Percentiles rank a stretch among this genome's conserved stretches.
These are phyloP conservation scores for Candida michaelii DNA, from an alignment of 805 yeast genomes.

Conservation along the genomic window DNA sequence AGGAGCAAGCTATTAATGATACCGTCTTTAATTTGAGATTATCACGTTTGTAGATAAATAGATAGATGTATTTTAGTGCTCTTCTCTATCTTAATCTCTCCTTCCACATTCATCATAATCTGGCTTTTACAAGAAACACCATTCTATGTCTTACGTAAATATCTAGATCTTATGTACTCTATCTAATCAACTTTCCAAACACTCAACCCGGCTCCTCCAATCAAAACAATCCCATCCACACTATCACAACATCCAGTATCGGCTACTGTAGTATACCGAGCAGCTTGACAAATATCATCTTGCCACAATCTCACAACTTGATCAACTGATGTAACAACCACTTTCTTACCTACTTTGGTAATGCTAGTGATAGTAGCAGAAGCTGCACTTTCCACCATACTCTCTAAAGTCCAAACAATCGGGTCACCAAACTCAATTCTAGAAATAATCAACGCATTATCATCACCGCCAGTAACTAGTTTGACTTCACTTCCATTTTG, in stretches of 20 bases:
- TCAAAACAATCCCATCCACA: conserved; percentile 36
- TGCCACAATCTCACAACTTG: conserved; percentile 74
- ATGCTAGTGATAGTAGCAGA: conserved; percentile 83
- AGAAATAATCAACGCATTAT: conserved; percentile 58
- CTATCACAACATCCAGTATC: conserved; percentile 79
- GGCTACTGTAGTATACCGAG: conserved; percentile 75
- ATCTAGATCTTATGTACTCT: background rate
- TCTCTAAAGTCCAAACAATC: conserved; percentile 23
- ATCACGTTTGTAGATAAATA: conserved; percentile 51
- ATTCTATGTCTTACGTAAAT: no score
- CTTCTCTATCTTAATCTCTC: no score
- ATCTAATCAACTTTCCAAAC: conserved; percentile 32
- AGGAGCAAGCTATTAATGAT: conserved; percentile 77
- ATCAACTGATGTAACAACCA: conserved; percentile 74
- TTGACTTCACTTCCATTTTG: conserved; percentile 15
- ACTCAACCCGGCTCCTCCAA: conserved; percentile 87
- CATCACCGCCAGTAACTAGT: conserved; percentile 88
- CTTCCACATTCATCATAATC: no score
- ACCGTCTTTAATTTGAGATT: conserved; percentile 77
- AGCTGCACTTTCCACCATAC: conserved; percentile 61
- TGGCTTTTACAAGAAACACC: no score
- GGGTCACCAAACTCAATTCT: conserved; percentile 16
- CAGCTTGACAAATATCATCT: conserved; percentile 29
- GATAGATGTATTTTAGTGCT: no score
- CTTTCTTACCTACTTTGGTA: conserved; percentile 25